Conservation (phyloP, 495 filamentous ascomycete genomes). For the Lepidopterella palustris region DNA sequence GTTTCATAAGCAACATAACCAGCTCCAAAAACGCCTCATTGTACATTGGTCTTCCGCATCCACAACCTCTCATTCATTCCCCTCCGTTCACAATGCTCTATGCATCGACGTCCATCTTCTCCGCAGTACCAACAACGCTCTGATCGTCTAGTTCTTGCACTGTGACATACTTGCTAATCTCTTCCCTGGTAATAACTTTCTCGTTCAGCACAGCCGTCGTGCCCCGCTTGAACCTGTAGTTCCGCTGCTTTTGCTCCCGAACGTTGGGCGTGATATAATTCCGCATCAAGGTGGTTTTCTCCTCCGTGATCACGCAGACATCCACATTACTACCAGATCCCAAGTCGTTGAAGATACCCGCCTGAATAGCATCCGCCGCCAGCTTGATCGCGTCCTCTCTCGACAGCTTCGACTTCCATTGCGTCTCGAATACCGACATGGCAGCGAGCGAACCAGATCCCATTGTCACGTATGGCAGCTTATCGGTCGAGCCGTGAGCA, state of each 20-base stretch:
- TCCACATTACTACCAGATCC: constrained; percentile 97
- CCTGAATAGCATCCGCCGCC: constrained; percentile 80
- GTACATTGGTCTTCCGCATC: background rate
- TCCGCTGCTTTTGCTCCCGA: constrained; percentile 81
- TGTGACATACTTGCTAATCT: constrained; percentile 91
- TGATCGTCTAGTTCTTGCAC: constrained; percentile 71
- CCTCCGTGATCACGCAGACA: constrained; percentile 84
- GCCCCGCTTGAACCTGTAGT: constrained; percentile 81
- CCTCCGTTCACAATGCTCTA: constrained; percentile 36
- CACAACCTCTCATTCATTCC: background rate
- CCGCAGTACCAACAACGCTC: constrained; percentile 52
- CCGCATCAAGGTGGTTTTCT: constrained; percentile 86
- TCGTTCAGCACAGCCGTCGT: constrained; percentile 92
- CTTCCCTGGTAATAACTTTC: constrained; percentile 84
- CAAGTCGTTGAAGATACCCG: constrained; percentile 99
- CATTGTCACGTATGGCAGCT: constrained; percentile 99
- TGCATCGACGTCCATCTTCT: constrained; percentile 92
- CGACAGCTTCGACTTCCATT: constrained; percentile 77
- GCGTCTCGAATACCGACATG: constrained; percentile 97
- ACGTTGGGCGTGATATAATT: constrained; percentile 91
- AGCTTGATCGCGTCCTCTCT: constrained; percentile 76
- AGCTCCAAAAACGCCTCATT: constrained; percentile 8
- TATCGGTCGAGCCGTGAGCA: constrained; percentile 97
- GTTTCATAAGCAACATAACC: too few relatives aligned
- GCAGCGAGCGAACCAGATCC: constrained; percentile 91